Percentiles rank a stretch among this genome's conserved stretches.
Evolutionary conservation across 2,329 filamentous ascomycete genomes (phyloP).

Genomic region (Remersonia thermophila): DNA sequence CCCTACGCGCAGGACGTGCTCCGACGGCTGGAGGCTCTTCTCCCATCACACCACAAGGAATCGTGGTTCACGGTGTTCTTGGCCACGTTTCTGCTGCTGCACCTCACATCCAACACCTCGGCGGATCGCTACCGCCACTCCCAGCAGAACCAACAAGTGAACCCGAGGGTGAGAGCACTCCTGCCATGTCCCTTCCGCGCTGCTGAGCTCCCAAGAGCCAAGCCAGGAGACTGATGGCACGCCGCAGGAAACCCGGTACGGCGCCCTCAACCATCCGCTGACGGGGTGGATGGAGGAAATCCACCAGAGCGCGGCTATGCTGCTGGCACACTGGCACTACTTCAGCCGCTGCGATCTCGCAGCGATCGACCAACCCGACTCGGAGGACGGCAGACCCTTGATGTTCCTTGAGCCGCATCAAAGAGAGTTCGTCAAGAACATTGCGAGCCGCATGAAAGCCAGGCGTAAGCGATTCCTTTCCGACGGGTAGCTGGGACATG

Average conservation of each 20-base stretch:
- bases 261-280: conserved; percentile 23
- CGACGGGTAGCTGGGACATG: background rate
- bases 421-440: conserved; percentile 17
- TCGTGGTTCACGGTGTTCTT: conserved; percentile 28
- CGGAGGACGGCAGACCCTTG: conserved; percentile 19
- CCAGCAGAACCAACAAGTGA: conserved; percentile 22
- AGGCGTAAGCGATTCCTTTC: conserved; percentile 3
- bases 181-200: background rate
- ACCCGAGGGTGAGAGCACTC: conserved; percentile 14
- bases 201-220: background rate
- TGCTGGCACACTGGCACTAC: conserved; percentile 40
- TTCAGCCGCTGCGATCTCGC: conserved; percentile 29
- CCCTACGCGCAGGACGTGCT: conserved; percentile 25
- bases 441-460: conserved; percentile 4
- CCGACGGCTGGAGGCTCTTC: conserved; percentile 23
- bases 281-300: conserved; percentile 30
- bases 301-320: conserved; percentile 33
- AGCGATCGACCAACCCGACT: conserved; percentile 18
- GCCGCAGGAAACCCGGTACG: conserved; percentile 13
- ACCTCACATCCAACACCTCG: conserved; percentile 28
- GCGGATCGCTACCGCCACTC: conserved; percentile 32
- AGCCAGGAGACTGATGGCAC: background rate
- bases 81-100: conserved; percentile 30
- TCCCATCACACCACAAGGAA: conserved; percentile 23
- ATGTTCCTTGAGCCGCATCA: conserved; percentile 23